Conservation (phyloP, 192 early-diverging fungal species). For the Rhizophagus prolifer region DNA sequence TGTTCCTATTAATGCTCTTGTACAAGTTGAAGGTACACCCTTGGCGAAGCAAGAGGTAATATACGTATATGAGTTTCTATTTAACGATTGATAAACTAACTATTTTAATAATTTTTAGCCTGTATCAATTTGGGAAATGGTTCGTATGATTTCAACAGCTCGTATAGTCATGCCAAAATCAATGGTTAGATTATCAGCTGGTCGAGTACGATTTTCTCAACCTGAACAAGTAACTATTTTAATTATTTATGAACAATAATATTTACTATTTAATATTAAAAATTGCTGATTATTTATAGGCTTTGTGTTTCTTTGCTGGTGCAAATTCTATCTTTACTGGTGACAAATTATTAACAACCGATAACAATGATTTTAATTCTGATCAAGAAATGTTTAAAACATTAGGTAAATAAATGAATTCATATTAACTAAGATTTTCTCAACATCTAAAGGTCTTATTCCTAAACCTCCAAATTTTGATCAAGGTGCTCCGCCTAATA, state of each 20-base stretch:
- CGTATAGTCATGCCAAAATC: slow-evolving; percentile 78
- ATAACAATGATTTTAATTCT: slow-evolving; percentile 70
- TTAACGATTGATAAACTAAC: background rate
- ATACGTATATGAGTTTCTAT: background rate
- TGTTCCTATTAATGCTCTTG: slow-evolving; percentile 78
- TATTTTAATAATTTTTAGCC: slow-evolving; percentile 40
- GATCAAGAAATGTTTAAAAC: slow-evolving; percentile 75
- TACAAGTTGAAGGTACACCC: slow-evolving; percentile 82
- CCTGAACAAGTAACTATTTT: slow-evolving; percentile 51
- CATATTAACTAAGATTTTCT: background rate
- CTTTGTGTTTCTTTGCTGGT: slow-evolving; percentile 79
- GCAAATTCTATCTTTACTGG: slow-evolving; percentile 87
- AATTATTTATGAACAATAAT: background rate
- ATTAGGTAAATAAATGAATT: slow-evolving; percentile 39
- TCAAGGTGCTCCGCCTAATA: slow-evolving; percentile 31
- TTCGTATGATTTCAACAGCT: slow-evolving; percentile 82
- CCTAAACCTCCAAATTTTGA: slow-evolving; percentile 49
- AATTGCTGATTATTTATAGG: slow-evolving; percentile 16
- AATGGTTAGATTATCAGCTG: slow-evolving; percentile 77
- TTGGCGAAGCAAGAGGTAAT: slow-evolving; percentile 65
- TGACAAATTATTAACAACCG: slow-evolving; percentile 77
- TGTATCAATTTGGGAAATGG: slow-evolving; percentile 80
- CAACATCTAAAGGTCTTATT: slow-evolving; percentile 35
- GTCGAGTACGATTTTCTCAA: slow-evolving; percentile 68
- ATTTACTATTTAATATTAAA: background rate